Conservation (phyloP, 2,329 filamentous ascomycete species). For the Tympanopsis confertula region DNA sequence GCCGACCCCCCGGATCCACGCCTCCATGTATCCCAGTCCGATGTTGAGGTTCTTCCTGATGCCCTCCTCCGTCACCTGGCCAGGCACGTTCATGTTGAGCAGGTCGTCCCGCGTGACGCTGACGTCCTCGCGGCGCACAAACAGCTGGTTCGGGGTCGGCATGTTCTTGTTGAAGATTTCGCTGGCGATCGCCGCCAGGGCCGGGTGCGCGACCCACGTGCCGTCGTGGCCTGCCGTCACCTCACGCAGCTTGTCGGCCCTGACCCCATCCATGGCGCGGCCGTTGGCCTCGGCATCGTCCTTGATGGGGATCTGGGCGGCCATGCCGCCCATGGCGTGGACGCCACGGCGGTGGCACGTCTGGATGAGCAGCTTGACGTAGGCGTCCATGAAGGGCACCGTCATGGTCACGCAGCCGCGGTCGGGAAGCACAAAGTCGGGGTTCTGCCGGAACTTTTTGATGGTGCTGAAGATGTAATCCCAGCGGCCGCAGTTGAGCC, state of each 20-base stretch:
- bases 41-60: conserved; percentile 98
- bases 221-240: conserved; percentile 88
- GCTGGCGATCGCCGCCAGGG: conserved; percentile 73
- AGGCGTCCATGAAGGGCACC: conserved; percentile 93
- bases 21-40: conserved; percentile 95
- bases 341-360: conserved; percentile 93
- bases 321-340: conserved; percentile 99
- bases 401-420: conserved; percentile 91
- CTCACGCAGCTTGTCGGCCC: conserved; percentile 91
- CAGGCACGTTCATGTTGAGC: conserved; percentile 89
- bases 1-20: conserved; percentile 86
- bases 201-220: conserved; percentile 95
- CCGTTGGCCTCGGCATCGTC: conserved; percentile 84
- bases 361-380: conserved; percentile 93
- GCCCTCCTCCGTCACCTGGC: conserved; percentile 80
- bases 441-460: conserved; percentile 97
- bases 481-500: conserved; percentile 97
- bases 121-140: conserved; percentile 81
- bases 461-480: conserved; percentile 99
- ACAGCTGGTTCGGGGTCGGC: conserved; percentile 95
- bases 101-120: conserved; percentile 77
- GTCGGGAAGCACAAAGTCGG: conserved; percentile 85
- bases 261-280: conserved; percentile 82
- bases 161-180: conserved; percentile 97
- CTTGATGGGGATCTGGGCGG: conserved; percentile 97